Conservation (phyloP, 768 basidiomycete species). For the Mycena capillaripes region DNA sequence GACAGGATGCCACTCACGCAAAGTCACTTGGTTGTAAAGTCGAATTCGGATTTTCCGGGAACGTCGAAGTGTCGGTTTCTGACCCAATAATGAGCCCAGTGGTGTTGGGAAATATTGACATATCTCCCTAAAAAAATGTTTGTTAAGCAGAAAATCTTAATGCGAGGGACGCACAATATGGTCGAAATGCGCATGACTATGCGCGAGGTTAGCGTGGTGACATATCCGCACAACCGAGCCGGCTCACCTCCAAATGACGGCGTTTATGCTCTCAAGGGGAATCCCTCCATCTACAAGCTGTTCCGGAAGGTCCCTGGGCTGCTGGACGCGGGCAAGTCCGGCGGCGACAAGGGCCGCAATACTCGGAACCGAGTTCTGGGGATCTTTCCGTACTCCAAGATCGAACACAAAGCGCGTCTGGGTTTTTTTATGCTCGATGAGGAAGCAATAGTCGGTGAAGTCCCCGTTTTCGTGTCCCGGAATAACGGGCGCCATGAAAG, state of each 20-base stretch:
- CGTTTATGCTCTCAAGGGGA: background rate
- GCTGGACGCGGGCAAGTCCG: background rate
- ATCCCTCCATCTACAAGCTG: slow-evolving; percentile 11
- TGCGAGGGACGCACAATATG: background rate
- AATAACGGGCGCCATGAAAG: background rate
- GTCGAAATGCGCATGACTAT: slow-evolving; percentile 8
- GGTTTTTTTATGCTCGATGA: background rate
- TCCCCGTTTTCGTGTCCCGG: background rate
- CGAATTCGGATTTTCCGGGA: slow-evolving; percentile 6
- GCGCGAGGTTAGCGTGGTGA: too few relatives aligned
- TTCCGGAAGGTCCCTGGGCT: background rate
- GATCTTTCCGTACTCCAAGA: slow-evolving; percentile 24
- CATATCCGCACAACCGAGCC: too few relatives aligned
- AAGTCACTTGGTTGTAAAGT: slow-evolving; percentile 21
- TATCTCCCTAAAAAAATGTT: slow-evolving; percentile 14
- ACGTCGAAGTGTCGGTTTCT: slow-evolving; percentile 6
- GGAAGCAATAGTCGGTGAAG: background rate
- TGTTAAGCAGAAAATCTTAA: background rate
- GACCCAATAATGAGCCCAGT: slow-evolving; percentile 19
- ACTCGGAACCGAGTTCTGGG: background rate
- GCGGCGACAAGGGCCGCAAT: background rate
- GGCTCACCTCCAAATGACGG: slow-evolving; percentile 18
- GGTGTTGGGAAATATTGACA: slow-evolving; percentile 33
- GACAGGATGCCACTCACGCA: background rate
- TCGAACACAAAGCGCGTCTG: slow-evolving; percentile 16